phyloP scores from a whole-genome alignment of 2,329 filamentous ascomycete species.

The Rhinocladiella similis region DNA sequence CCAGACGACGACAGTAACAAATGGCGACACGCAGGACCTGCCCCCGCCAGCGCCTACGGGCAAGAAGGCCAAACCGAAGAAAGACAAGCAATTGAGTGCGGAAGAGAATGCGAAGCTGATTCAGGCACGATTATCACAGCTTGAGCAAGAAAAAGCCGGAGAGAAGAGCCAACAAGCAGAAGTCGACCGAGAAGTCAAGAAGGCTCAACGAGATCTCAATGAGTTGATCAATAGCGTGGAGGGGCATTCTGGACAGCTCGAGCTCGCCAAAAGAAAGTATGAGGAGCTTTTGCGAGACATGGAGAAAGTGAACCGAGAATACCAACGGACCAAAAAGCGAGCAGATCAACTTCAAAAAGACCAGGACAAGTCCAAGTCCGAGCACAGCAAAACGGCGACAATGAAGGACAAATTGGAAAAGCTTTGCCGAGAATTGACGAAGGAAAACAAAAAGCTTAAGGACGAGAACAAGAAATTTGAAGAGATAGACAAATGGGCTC shows the following conservation, averaged over 20 bases:
- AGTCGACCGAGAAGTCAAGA: constrained; percentile 93
- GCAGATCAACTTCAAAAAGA: constrained; percentile 95
- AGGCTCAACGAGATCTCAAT: constrained; percentile 86
- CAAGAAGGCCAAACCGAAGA: constrained; percentile 71
- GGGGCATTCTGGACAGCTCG: constrained; percentile 87
- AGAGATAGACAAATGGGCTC: constrained; percentile 79
- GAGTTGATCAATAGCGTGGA: constrained; percentile 84
- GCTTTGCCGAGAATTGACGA: constrained; percentile 86
- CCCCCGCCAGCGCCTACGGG: constrained; percentile 46
- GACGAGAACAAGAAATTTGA: constrained; percentile 92
- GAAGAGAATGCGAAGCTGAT: constrained; percentile 90
- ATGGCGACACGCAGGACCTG: constrained; percentile 44
- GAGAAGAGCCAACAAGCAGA: constrained; percentile 95
- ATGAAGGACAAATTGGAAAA: constrained; percentile 98
- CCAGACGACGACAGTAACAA: constrained; percentile 38
- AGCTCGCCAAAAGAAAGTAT: constrained; percentile 85
- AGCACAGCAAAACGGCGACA: constrained; percentile 84
- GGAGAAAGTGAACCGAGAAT: constrained; percentile 92
- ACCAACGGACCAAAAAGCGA: constrained; percentile 92
- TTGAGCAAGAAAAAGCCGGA: constrained; percentile 88
- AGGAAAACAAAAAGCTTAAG: constrained; percentile 98
- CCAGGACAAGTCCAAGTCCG: constrained; percentile 83
- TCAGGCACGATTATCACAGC: constrained; percentile 88
- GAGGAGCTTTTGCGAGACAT: constrained; percentile 90
- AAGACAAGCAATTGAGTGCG: constrained; percentile 80